A percentile compares a stretch with the other conserved stretches of the same genome.
Conservation (phyloP, 495 filamentous ascomycete species). For the Filosporella fistucella region DNA sequence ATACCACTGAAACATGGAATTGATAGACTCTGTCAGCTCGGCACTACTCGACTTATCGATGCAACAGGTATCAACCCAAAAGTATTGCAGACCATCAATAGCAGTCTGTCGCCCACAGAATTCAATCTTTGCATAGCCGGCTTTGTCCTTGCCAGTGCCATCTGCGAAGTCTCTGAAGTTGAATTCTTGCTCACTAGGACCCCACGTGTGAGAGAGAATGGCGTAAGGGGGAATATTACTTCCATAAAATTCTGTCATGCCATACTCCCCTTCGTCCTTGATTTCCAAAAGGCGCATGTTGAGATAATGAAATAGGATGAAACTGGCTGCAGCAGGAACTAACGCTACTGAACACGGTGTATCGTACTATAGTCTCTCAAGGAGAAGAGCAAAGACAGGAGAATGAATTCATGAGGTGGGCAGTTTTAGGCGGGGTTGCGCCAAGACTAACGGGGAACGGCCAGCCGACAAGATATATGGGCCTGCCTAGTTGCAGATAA, state of each 20-base stretch:
- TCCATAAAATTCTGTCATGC: slow-evolving; percentile 5
- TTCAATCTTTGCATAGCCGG: slow-evolving; percentile 9
- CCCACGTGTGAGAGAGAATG: slow-evolving; percentile 27
- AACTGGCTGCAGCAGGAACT: no score
- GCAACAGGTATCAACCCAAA: slow-evolving; percentile 26
- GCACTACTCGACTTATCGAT: slow-evolving; percentile 21
- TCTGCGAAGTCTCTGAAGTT: slow-evolving; percentile 10
- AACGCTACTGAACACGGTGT: no score
- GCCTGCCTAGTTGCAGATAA: no score
- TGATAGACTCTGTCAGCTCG: slow-evolving; percentile 19
- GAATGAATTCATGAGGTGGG: no score
- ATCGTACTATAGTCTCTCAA: no score
- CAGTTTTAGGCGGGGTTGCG: no score
- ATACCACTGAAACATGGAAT: slow-evolving; percentile 15
- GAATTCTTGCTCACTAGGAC: slow-evolving; percentile 1
- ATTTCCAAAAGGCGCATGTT: slow-evolving; percentile 9
- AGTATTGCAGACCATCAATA: slow-evolving; percentile 1
- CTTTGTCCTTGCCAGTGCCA: slow-evolving; percentile 1
- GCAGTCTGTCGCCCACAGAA: slow-evolving; percentile 9
- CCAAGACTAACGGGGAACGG: no score
- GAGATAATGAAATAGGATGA: neutral
- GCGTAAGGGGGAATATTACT: slow-evolving; percentile 19
- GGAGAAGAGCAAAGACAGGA: no score
- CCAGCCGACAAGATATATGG: no score
- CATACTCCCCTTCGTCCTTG: slow-evolving; percentile 4